Percentiles rank a stretch among this genome's conserved stretches.
phyloP scores from a whole-genome alignment of 2,329 filamentous ascomycete genomes.

The Pestalotiopsis fici region DNA sequence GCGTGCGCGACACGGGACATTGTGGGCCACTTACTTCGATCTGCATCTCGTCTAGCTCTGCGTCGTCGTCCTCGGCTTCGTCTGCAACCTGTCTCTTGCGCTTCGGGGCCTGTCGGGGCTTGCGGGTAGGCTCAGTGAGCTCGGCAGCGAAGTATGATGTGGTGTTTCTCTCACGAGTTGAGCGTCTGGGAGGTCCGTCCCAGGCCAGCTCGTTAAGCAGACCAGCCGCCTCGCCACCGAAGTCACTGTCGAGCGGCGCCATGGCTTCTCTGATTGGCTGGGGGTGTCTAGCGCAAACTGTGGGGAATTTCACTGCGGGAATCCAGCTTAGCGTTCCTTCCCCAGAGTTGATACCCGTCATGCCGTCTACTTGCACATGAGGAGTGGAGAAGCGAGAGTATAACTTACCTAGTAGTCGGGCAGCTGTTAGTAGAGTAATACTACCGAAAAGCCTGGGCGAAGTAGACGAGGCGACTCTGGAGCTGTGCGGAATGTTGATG shows the following conservation, averaged over 20 bases:
- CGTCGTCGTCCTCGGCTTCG: too few species aligned
- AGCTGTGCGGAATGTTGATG: too few species aligned
- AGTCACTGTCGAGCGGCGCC: not conserved
- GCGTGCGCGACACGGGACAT: not conserved
- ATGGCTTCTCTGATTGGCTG: not conserved
- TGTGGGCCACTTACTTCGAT: conserved; percentile 6
- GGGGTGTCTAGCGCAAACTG: not conserved
- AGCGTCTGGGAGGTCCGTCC: conserved; percentile 1
- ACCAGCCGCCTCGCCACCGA: not conserved
- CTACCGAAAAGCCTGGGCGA: too few species aligned
- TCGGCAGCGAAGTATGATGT: not conserved
- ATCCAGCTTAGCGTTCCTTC: not conserved
- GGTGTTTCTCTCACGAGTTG: not conserved
- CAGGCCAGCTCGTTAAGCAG: not conserved
- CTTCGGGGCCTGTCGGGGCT: not conserved
- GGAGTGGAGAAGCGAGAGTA: not conserved
- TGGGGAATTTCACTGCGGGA: not conserved
- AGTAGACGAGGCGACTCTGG: too few species aligned
- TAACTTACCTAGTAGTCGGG: not conserved
- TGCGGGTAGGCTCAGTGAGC: not conserved
- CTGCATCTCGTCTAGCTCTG: conserved; percentile 5
- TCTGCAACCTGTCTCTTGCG: not conserved
- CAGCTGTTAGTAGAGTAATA: too few species aligned
- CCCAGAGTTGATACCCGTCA: not conserved
- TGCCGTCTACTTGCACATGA: not conserved